Evolutionary conservation across 106 monocot genomes (phyloP).

Genomic region (Apostasia ramifera): DNA sequence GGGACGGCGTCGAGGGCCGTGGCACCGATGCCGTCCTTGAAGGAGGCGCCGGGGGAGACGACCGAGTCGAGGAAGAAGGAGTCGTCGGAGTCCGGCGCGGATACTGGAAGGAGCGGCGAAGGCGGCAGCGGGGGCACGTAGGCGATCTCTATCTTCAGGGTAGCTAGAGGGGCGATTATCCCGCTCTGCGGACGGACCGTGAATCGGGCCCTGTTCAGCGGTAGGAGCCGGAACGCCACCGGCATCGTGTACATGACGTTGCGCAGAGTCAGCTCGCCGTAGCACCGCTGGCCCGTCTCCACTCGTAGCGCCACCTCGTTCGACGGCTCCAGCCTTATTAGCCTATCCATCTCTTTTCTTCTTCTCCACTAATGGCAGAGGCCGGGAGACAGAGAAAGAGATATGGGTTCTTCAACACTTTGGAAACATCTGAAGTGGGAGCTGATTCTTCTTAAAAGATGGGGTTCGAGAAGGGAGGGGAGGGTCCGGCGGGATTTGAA

Average conservation of each 20-base stretch:
- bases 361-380: no score
- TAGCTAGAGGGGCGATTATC: constrained; percentile 36
- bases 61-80: constrained; percentile 49
- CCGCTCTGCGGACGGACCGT: constrained; percentile 33
- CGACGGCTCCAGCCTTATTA: constrained; percentile 39
- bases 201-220: constrained; percentile 20
- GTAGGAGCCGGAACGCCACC: constrained; percentile 44
- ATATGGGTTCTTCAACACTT: no score
- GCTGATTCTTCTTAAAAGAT: no score
- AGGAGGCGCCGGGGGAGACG: constrained; percentile 36
- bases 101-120: constrained; percentile 11
- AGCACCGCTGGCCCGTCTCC: constrained; percentile 27
- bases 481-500: no score
- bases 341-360: constrained; percentile 20
- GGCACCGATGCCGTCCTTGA: constrained; percentile 13
- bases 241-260: constrained; percentile 68
- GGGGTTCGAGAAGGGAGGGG: no score
- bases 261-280: constrained; percentile 35
- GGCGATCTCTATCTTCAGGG: constrained; percentile 24
- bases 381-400: no score
- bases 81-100: constrained; percentile 24
- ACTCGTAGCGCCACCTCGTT: constrained; percentile 29
- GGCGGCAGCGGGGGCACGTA: constrained; percentile 16
- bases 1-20: constrained; percentile 27
- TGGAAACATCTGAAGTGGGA: no score